Percentiles rank a stretch among this genome's conserved stretches.
Evolutionary conservation across 2,329 filamentous ascomycete genomes (phyloP).

Genomic region (Paraphaeosphaeria minitans): DNA sequence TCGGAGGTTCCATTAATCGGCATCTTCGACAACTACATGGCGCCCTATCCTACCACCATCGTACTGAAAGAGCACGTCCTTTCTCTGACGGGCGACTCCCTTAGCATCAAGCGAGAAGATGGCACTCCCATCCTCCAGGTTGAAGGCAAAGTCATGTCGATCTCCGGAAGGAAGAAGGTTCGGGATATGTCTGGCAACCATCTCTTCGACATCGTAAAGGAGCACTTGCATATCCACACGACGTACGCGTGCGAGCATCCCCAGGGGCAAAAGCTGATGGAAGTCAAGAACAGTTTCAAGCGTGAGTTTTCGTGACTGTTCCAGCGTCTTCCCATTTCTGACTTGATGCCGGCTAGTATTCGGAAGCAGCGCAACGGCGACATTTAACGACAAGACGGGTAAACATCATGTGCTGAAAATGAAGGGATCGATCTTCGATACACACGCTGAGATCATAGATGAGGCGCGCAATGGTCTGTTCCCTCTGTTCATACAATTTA

Average conservation of each 20-base stretch:
- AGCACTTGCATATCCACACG: slow-evolving; percentile 57
- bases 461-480: slow-evolving; percentile 42
- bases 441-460: slow-evolving; percentile 62
- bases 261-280: slow-evolving; percentile 55
- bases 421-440: slow-evolving; percentile 66
- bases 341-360: slow-evolving; percentile 49
- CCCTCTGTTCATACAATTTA: background rate
- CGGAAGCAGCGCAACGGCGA: slow-evolving; percentile 60
- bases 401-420: slow-evolving; percentile 45
- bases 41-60: slow-evolving; percentile 51
- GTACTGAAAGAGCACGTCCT: slow-evolving; percentile 66
- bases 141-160: slow-evolving; percentile 58
- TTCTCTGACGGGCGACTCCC: slow-evolving; percentile 67
- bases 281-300: slow-evolving; percentile 61
- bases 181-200: slow-evolving; percentile 59
- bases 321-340: background rate
- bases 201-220: slow-evolving; percentile 64
- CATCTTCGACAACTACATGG: slow-evolving; percentile 37
- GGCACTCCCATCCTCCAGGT: slow-evolving; percentile 62
- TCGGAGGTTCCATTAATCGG: slow-evolving; percentile 10
- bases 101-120: slow-evolving; percentile 63
- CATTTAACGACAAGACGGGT: slow-evolving; percentile 51
- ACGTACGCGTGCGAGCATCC: slow-evolving; percentile 59
- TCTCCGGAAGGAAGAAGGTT: slow-evolving; percentile 62
- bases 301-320: slow-evolving; percentile 46